A percentile compares a stretch with the other conserved stretches of the same genome.
Evolutionary conservation across 345 rosid genomes (phyloP).

Genomic region (Limnanthes douglasii): DNA sequence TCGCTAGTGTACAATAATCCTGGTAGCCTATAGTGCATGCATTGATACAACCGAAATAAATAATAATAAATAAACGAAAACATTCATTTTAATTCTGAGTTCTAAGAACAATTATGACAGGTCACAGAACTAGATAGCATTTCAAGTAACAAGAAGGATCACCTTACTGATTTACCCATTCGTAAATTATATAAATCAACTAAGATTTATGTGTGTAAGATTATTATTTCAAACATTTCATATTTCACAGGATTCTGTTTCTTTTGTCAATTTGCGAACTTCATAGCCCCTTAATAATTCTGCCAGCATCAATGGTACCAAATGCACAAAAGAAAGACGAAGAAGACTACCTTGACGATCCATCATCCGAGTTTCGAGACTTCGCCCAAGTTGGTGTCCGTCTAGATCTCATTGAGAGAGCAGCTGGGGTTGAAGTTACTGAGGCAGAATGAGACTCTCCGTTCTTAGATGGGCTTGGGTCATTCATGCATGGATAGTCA

Average conservation of each 20-base stretch:
- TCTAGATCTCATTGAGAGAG: slow-evolving; percentile 70
- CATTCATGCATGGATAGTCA: slow-evolving; percentile 82
- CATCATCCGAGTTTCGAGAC: slow-evolving; percentile 58
- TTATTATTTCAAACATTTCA: not conserved
- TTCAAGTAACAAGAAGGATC: too few species aligned
- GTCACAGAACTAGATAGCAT: too few species aligned
- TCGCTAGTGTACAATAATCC: too few species aligned
- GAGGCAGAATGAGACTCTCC: slow-evolving; percentile 37
- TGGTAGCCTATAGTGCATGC: too few species aligned
- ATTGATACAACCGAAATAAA: too few species aligned
- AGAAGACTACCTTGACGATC: slow-evolving; percentile 53
- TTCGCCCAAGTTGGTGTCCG: slow-evolving; percentile 71
- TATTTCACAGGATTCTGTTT: not conserved
- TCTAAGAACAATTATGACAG: not conserved
- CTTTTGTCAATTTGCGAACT: not conserved
- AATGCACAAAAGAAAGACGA: not conserved
- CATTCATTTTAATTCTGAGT: not conserved
- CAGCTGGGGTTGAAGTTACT: slow-evolving; percentile 26
- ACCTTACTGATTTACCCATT: too few species aligned
- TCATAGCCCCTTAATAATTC: not conserved
- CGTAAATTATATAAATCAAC: too few species aligned
- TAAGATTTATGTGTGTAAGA: too few species aligned
- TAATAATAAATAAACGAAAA: not conserved
- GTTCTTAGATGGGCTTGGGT: slow-evolving; percentile 67
- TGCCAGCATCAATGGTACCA: not conserved